These are phyloP conservation scores for Cutaneotrichosporon cavernicola DNA, from an alignment of 1,284 basidiomycete species.

Conservation along the genomic window DNA sequence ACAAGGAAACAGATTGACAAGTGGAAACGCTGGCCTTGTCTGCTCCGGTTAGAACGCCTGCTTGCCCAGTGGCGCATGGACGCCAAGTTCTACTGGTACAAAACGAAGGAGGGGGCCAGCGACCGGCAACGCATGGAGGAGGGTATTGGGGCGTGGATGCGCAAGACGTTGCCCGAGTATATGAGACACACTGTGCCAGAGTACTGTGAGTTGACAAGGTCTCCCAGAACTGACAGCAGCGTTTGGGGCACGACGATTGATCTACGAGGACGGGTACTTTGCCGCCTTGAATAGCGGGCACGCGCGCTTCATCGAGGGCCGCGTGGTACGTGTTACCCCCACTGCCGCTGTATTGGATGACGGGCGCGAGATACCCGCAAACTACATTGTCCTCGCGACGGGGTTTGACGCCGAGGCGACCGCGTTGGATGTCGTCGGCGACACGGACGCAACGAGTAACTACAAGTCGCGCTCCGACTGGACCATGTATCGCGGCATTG, in stretches of 20 bases:
- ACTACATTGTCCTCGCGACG: conserved; percentile 27
- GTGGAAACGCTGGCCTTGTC: background rate
- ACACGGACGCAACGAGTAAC: conserved; percentile 6
- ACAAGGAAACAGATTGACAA: background rate
- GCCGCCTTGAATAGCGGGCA: conserved; percentile 31
- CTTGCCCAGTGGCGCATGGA: conserved; percentile 13
- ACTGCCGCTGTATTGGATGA: conserved; percentile 23
- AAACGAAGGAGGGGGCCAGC: conserved; percentile 9
- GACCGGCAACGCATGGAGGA: conserved; percentile 7
- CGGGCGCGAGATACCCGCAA: conserved; percentile 24
- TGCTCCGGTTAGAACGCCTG: conserved; percentile 11
- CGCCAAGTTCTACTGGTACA: conserved; percentile 18
- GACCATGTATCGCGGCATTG: conserved; percentile 20
- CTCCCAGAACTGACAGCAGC: conserved; percentile 17
- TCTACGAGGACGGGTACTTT: conserved; percentile 36
- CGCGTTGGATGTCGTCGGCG: conserved; percentile 8
- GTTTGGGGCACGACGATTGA: conserved; percentile 31
- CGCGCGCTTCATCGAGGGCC: conserved; percentile 25
- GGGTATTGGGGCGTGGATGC: conserved; percentile 4
- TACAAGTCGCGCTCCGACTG: conserved; percentile 15
- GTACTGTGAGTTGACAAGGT: conserved; percentile 1
- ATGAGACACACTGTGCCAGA: conserved; percentile 12
- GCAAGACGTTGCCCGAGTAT: conserved; percentile 8
- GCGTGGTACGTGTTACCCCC: conserved; percentile 7
- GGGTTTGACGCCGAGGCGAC: conserved; percentile 15